Evolutionary conservation across 2,329 filamentous ascomycete species (phyloP).

Genomic region (Venturia asperata): DNA sequence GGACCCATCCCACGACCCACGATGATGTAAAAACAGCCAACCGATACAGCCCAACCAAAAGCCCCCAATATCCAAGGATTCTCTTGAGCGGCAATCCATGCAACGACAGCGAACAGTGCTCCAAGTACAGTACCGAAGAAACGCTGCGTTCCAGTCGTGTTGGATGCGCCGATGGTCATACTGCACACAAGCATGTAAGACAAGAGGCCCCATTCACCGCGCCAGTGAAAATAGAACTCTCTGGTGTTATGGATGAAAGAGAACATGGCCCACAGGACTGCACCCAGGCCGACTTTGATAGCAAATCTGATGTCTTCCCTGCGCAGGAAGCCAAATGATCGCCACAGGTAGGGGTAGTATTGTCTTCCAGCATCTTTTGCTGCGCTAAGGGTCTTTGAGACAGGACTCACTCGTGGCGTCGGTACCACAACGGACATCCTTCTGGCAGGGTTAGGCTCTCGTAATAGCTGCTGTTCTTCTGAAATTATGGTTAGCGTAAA

Average conservation of each 20-base stretch:
- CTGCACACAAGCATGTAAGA: slow-evolving; percentile 98
- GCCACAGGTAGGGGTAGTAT: slow-evolving; percentile 38
- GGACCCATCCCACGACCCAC: slow-evolving; percentile 76
- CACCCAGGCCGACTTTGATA: slow-evolving; percentile 87
- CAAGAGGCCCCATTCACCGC: slow-evolving; percentile 92
- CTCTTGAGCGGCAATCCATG: slow-evolving; percentile 70
- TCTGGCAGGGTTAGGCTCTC: slow-evolving; percentile 12
- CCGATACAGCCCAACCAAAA: slow-evolving; percentile 72
- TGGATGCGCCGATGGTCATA: slow-evolving; percentile 94
- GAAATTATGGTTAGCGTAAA: background rate
- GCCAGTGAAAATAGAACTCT: slow-evolving; percentile 76
- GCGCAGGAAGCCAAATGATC: slow-evolving; percentile 49
- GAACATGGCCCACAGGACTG: slow-evolving; percentile 79
- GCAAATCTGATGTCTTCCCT: slow-evolving; percentile 69
- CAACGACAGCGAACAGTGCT: slow-evolving; percentile 63
- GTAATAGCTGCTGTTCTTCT: slow-evolving; percentile 9
- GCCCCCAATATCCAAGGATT: slow-evolving; percentile 70
- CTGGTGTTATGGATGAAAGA: slow-evolving; percentile 75
- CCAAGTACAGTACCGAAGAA: slow-evolving; percentile 83
- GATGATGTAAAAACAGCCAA: slow-evolving; percentile 86
- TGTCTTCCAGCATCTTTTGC: background rate
- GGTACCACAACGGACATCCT: slow-evolving; percentile 15
- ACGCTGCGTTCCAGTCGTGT: slow-evolving; percentile 81
- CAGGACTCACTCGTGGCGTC: slow-evolving; percentile 1
- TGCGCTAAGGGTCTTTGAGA: background rate